Conservation (phyloP, 2,329 filamentous ascomycete genomes). For the Aspergillus tamarii region DNA sequence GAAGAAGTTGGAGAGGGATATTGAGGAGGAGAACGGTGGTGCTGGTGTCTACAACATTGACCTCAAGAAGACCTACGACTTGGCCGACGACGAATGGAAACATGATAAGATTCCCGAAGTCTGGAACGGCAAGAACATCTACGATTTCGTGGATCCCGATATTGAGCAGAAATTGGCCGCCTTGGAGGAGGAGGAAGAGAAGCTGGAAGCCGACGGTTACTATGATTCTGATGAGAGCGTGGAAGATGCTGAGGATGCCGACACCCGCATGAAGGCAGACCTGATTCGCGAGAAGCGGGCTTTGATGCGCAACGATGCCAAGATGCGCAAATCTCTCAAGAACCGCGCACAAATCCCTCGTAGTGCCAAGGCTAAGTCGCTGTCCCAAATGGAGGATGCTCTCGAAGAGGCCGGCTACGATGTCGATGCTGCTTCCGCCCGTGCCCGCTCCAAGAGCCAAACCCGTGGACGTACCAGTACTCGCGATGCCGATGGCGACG, state of each 20-base stretch:
- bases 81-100: constrained; percentile 91
- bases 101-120: constrained; percentile 94
- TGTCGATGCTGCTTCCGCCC: constrained; percentile 71
- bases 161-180: constrained; percentile 91
- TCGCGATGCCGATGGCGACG: constrained; percentile 66
- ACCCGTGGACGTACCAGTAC: constrained; percentile 71
- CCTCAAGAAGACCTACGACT: constrained; percentile 82
- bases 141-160: constrained; percentile 95
- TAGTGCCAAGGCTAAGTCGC: constrained; percentile 75
- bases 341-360: constrained; percentile 93
- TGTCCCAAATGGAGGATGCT: constrained; percentile 84
- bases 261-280: constrained; percentile 88
- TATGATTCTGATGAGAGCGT: constrained; percentile 85
- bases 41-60: constrained; percentile 96
- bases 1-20: constrained; percentile 76
- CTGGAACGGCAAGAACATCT: constrained; percentile 94
- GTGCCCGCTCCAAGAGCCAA: constrained; percentile 65
- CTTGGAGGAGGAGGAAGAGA: constrained; percentile 93
- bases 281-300: constrained; percentile 93
- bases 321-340: constrained; percentile 96
- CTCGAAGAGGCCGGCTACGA: constrained; percentile 86
- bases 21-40: constrained; percentile 90
- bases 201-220: constrained; percentile 86
- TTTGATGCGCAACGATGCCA: constrained; percentile 89
- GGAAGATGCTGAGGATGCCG: constrained; percentile 85